These are phyloP conservation scores for Celoporthe dispersa DNA, from an alignment of 2,329 filamentous ascomycete species.

Conservation along the genomic window DNA sequence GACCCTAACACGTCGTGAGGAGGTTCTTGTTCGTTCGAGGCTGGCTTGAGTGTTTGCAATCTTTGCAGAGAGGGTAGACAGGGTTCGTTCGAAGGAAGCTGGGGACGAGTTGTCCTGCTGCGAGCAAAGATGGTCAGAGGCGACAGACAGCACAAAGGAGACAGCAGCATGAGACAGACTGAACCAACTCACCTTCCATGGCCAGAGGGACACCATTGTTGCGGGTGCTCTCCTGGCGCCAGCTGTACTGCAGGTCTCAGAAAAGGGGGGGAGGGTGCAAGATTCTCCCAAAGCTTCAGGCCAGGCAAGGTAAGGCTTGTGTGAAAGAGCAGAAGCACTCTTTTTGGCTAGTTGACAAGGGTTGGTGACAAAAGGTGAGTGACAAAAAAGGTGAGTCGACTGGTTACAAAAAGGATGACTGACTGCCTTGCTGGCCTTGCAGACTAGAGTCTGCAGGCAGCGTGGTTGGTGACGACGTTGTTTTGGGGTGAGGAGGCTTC, in stretches of 20 bases:
- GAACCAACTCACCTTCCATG: constrained; percentile 68
- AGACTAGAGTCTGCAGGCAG: constrained; percentile 21
- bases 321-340: neutral
- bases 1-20: constrained; percentile 77
- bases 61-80: constrained; percentile 80
- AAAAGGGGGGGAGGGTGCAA: neutral
- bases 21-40: constrained; percentile 74
- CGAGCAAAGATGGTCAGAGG: constrained; percentile 21
- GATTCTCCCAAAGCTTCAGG: neutral
- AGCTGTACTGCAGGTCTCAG: neutral
- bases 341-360: neutral
- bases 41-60: constrained; percentile 75
- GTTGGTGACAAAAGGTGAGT: neutral
- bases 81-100: constrained; percentile 89
- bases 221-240: constrained; percentile 1
- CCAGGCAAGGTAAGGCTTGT: neutral
- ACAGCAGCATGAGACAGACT: neutral
- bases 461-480: neutral
- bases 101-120: constrained; percentile 75
- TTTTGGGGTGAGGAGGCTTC: neutral
- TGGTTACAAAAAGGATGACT: neutral
- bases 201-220: constrained; percentile 83
- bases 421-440: constrained; percentile 3
- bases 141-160: neutral
- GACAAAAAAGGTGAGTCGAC: neutral